Evolutionary conservation across 1,284 basidiomycete species (phyloP).

Genomic region (Trametes sp.): DNA sequence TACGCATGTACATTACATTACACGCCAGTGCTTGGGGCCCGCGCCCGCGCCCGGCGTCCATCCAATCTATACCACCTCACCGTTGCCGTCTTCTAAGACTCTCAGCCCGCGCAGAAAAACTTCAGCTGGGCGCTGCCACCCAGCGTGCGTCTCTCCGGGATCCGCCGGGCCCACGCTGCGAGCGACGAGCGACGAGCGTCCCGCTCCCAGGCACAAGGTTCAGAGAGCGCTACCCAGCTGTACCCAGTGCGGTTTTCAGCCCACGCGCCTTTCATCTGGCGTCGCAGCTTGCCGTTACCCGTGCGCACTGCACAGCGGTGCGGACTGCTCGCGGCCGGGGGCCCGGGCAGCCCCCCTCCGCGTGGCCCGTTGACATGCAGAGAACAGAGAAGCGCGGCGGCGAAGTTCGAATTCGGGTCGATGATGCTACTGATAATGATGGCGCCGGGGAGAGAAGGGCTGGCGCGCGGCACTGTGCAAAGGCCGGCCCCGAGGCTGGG

Average conservation of each 20-base stretch:
- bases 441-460: background rate
- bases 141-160: background rate
- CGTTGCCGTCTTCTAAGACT: background rate
- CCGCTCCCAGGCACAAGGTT: background rate
- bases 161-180: background rate
- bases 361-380: too few species aligned
- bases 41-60: background rate
- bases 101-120: too few species aligned
- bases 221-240: conserved; percentile 1
- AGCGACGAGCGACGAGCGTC: too few species aligned
- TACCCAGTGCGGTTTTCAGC: too few species aligned
- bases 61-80: background rate
- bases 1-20: conserved; percentile 16
- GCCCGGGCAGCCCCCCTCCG: too few species aligned
- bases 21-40: background rate
- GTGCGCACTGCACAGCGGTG: too few species aligned
- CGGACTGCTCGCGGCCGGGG: too few species aligned
- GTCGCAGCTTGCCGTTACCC: background rate
- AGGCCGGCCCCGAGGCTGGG: background rate
- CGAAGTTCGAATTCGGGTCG: too few species aligned
- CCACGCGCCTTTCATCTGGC: background rate
- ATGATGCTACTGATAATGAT: background rate
- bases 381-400: too few species aligned
- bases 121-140: too few species aligned
- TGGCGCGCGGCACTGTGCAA: background rate